Evolutionary conservation across 768 basidiomycete genomes (phyloP), one percentile per base, ranked within the genome.

Genomic region (Heimioporus sp.): DNA sequence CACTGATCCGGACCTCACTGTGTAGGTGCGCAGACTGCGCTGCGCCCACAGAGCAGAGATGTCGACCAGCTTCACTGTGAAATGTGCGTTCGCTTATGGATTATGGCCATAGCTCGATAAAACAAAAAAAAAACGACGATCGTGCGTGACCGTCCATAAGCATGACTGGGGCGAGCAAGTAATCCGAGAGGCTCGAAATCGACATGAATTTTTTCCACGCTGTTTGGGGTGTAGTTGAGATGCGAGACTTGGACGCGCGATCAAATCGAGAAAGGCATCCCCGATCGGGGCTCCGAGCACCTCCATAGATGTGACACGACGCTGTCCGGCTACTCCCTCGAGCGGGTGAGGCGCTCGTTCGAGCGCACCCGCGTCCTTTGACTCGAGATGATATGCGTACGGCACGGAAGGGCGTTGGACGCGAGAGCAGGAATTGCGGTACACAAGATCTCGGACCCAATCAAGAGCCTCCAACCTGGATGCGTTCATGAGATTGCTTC

Each of bases 251-350:
- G 5, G 76, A 72, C 43, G 67, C 67, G 86, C 67, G 86, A 90
- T 89, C 16, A 91, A 68, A 36, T 79, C 76, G 19, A 92, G 75
- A 72, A 92, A 92, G 41, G 91, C 86, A 51, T 90, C 87, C 65
- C 91, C 90, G 37, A 92, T 85, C 9, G 87, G 81, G 0, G 88
- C 85, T 10, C 86, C 84, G 19, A 86, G 68, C 20, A 90, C 75
- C 49, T 90, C 85, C 60, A 85, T 87, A 0, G 80, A 81, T 0
- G 61, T 61, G 36, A 88, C 70, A 10, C 63, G 53, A 40, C 74
- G 71, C 0, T 57, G 53, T 9, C 50, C 57, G 34, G 69, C 71
- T 32, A 81, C 73, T 0, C 64, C 53, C 30, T 87, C 81, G 1
- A 90, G 67, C 4, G 82, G 42, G 24, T 74, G 72, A 16, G 90